These are phyloP conservation scores for Poterioochromonas sp. DNA, from an alignment of 352 stramenopile genomes.

Conservation along the genomic window DNA sequence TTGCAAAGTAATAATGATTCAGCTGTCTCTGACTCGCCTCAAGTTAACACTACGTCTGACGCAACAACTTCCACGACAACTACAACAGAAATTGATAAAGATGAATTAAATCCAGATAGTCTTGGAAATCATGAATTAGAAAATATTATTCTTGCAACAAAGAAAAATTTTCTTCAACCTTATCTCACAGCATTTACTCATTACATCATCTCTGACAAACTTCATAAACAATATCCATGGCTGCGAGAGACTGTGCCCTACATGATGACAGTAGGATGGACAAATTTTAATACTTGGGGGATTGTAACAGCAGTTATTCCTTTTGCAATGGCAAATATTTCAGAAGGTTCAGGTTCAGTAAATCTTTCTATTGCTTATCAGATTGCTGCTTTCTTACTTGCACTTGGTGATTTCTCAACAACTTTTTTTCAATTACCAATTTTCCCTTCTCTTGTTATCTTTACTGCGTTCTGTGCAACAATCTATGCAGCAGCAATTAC, in stretches of 20 bases:
- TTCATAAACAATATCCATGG: not conserved
- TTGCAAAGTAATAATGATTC: too few relatives aligned
- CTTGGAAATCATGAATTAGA: too few relatives aligned
- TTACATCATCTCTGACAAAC: not conserved
- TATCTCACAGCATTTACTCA: too few relatives aligned
- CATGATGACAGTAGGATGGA: not conserved
- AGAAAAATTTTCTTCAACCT: too few relatives aligned
- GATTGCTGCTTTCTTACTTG: not conserved
- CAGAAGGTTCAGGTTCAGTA: not conserved
- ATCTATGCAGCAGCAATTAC: slow-evolving; percentile 1
- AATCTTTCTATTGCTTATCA: not conserved
- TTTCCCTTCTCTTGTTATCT: not conserved
- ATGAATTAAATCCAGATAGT: too few relatives aligned
- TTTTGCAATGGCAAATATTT: not conserved
- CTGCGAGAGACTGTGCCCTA: not conserved
- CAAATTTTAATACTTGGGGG: slow-evolving; percentile 23
- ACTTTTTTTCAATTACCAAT: not conserved
- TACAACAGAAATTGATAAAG: too few relatives aligned
- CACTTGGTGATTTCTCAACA: not conserved
- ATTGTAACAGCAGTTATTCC: not conserved
- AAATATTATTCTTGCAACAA: too few relatives aligned
- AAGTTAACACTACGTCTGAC: too few relatives aligned
- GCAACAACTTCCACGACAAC: too few relatives aligned
- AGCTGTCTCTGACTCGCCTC: too few relatives aligned
- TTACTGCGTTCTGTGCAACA: not conserved